phyloP scores from a whole-genome alignment of 352 stramenopile species.

The Pythium apleroticum region DNA sequence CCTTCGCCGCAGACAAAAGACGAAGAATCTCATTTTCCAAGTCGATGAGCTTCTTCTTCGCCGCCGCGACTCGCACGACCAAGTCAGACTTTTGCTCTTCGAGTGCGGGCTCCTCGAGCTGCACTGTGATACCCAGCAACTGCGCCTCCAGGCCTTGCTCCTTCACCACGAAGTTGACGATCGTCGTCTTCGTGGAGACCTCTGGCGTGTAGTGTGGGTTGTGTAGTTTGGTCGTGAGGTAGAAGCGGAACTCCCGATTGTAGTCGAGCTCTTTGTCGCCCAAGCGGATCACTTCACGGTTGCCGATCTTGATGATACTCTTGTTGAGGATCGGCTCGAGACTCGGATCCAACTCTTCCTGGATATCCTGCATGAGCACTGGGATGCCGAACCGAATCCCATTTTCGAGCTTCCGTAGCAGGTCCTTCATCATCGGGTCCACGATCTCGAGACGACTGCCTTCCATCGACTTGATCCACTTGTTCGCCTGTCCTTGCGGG shows the following conservation, averaged over 20 bases:
- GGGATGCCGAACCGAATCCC: slow-evolving; percentile 93
- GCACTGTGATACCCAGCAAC: slow-evolving; percentile 93
- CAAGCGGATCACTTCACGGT: slow-evolving; percentile 91
- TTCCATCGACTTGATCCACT: slow-evolving; percentile 96
- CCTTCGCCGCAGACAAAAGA: slow-evolving; percentile 89
- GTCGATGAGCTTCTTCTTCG: slow-evolving; percentile 95
- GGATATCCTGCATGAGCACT: slow-evolving; percentile 95
- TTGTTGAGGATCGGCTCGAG: slow-evolving; percentile 94
- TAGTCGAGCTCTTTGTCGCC: slow-evolving; percentile 97
- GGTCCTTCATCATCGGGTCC: slow-evolving; percentile 95
- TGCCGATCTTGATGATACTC: slow-evolving; percentile 94
- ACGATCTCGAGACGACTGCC: slow-evolving; percentile 87
- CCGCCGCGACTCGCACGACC: slow-evolving; percentile 88
- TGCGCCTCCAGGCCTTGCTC: slow-evolving; percentile 94
- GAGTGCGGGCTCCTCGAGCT: slow-evolving; percentile 92
- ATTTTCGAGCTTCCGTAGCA: slow-evolving; percentile 93
- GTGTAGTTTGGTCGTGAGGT: slow-evolving; percentile 95
- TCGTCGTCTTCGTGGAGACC: slow-evolving; percentile 94
- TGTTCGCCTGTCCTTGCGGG: slow-evolving; percentile 95
- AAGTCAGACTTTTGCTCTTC: slow-evolving; percentile 95
- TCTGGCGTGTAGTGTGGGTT: slow-evolving; percentile 96
- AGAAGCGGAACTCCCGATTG: slow-evolving; percentile 93
- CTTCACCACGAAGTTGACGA: slow-evolving; percentile 97
- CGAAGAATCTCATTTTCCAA: slow-evolving; percentile 95
- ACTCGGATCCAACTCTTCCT: slow-evolving; percentile 94